phyloP scores from a whole-genome alignment of 2,329 filamentous ascomycete genomes.

The Bipolaris sorokiniana region DNA sequence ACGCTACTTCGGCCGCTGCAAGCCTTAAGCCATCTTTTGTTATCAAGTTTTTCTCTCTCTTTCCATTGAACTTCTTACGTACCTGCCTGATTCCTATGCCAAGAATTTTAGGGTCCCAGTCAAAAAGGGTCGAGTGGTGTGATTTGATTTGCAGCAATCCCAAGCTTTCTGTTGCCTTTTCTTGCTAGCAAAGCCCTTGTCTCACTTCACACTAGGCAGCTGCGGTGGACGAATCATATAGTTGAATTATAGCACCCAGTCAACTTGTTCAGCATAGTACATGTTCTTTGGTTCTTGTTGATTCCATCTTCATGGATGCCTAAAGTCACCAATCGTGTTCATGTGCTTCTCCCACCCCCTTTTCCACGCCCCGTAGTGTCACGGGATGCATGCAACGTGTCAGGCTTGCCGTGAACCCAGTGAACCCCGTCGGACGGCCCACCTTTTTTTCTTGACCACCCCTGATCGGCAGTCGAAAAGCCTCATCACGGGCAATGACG shows the following conservation, averaged over 20 bases:
- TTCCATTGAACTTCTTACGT: neutral
- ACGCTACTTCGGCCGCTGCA: constrained; percentile 80
- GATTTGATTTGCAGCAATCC: neutral
- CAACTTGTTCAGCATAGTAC: neutral
- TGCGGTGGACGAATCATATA: constrained; percentile 9
- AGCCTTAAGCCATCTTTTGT: constrained; percentile 60
- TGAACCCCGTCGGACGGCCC: neutral
- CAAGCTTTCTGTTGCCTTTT: neutral
- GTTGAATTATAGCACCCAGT: constrained; percentile 9
- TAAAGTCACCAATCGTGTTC: neutral
- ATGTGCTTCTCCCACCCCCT: neutral
- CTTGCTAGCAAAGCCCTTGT: neutral
- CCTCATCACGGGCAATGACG: neutral
- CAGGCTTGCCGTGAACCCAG: constrained; percentile 1
- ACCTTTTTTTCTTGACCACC: neutral
- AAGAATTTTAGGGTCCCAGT: neutral
- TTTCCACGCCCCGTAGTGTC: constrained; percentile 3
- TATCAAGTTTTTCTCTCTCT: neutral
- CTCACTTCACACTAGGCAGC: constrained; percentile 16
- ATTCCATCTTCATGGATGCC: neutral
- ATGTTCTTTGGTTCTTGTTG: neutral
- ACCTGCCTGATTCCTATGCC: neutral
- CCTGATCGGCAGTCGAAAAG: neutral
- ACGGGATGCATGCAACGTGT: constrained; percentile 26
- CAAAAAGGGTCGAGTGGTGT: neutral